These are phyloP conservation scores for Phaeodactylum tricornutum DNA, from an alignment of 108 stramenopile species.

Conservation along the genomic window DNA sequence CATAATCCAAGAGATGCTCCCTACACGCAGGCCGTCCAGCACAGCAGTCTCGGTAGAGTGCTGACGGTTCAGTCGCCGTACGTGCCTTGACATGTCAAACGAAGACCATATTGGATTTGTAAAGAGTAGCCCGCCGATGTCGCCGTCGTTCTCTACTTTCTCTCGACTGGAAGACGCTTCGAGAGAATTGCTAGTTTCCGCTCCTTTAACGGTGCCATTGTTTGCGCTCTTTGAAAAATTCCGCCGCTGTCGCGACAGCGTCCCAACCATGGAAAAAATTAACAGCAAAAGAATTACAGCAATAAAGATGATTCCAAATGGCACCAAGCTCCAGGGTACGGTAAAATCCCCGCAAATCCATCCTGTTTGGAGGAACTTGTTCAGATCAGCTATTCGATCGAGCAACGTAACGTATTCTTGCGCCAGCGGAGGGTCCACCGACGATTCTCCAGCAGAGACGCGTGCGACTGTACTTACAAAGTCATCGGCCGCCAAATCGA, in stretches of 20 bases:
- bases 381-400: conserved; percentile 23
- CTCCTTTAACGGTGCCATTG: background rate
- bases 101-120: background rate
- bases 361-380: conserved; percentile 31
- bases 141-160: background rate
- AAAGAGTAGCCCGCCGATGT: too few species aligned
- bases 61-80: background rate
- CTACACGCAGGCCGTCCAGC: conserved; percentile 35
- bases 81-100: conserved; percentile 1
- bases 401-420: conserved; percentile 21
- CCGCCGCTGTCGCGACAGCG: background rate
- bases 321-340: conserved; percentile 17
- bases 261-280: background rate
- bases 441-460: background rate
- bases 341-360: conserved; percentile 41
- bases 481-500: conserved; percentile 26
- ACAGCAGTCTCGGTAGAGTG: conserved; percentile 23
- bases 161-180: background rate
- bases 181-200: background rate
- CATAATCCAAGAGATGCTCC: conserved; percentile 42
- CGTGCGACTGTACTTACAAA: conserved; percentile 14
- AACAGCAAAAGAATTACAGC: background rate
- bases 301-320: conserved; percentile 9
- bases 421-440: background rate
- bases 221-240: background rate